Evolutionary conservation across 306 rosid genomes (phyloP).

Genomic region (Abrus pulchellus): DNA sequence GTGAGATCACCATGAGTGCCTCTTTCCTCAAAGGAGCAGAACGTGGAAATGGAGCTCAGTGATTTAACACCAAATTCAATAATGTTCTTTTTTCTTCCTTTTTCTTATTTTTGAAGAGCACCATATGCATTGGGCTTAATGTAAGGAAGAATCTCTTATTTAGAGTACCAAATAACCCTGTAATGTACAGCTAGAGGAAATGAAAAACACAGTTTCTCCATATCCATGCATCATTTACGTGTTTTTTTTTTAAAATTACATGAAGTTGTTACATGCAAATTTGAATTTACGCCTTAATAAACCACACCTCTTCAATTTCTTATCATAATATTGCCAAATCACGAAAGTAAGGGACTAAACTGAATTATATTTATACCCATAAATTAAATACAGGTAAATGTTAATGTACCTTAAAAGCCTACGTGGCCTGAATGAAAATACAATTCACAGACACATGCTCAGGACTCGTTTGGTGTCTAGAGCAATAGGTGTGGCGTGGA

Average conservation of each 20-base stretch:
- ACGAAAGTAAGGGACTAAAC: neutral
- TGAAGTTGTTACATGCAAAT: neutral
- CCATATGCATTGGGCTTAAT: neutral
- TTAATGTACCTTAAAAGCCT: neutral
- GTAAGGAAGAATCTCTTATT: neutral
- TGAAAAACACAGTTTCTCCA: neutral
- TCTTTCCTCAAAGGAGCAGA: constrained; percentile 61
- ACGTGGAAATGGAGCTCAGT: neutral
- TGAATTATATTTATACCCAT: neutral
- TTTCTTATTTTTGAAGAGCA: neutral
- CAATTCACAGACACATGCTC: neutral
- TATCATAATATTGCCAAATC: neutral
- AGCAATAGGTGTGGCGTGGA: too few species aligned
- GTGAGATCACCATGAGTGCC: constrained; percentile 63
- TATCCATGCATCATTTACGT: neutral
- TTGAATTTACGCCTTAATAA: neutral
- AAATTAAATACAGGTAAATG: too few species aligned
- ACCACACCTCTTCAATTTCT: neutral
- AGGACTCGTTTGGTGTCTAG: too few species aligned
- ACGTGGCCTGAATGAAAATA: neutral
- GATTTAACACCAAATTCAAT: neutral
- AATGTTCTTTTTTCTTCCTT: neutral
- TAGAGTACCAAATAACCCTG: neutral
- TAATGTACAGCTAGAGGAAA: neutral
- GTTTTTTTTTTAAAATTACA: too few species aligned